These are phyloP conservation scores for Trapa incisa DNA, from an alignment of 345 rosid species.

Conservation along the genomic window DNA sequence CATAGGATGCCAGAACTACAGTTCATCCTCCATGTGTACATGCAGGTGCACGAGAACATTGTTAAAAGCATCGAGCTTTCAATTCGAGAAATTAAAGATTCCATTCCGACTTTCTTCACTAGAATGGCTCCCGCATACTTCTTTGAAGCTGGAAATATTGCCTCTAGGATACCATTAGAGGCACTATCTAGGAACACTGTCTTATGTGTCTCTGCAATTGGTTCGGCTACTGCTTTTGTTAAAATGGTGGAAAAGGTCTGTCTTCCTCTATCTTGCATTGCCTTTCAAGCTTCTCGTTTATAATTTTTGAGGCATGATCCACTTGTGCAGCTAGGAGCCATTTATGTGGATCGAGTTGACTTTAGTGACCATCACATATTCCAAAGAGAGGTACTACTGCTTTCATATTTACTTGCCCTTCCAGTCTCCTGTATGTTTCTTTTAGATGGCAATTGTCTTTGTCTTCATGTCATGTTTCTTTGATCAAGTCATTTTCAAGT, in stretches of 20 bases:
- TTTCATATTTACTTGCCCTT: neutral
- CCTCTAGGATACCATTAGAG: constrained; percentile 25
- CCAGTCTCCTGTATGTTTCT: neutral
- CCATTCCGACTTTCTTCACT: constrained; percentile 42
- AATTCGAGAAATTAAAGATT: constrained; percentile 34
- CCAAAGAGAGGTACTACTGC: constrained; percentile 27
- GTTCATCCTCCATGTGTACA: constrained; percentile 11
- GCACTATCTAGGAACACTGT: constrained; percentile 21
- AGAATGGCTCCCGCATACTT: constrained; percentile 49
- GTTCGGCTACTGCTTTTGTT: constrained; percentile 60
- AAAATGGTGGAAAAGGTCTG: constrained; percentile 37
- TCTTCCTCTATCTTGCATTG: neutral
- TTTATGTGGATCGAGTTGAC: constrained; percentile 46
- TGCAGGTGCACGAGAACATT: constrained; percentile 35
- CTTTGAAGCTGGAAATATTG: constrained; percentile 32
- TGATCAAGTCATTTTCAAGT: neutral
- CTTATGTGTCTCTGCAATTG: constrained; percentile 67
- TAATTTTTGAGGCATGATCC: neutral
- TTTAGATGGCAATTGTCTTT: neutral
- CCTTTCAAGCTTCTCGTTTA: neutral
- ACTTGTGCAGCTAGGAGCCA: constrained; percentile 47
- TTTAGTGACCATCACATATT: constrained; percentile 65
- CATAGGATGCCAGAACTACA: neutral
- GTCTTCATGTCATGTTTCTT: neutral
- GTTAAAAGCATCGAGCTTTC: constrained; percentile 33